Conservation (phyloP, 768 basidiomycete genomes). For the Hygrophorus pudorinus region DNA sequence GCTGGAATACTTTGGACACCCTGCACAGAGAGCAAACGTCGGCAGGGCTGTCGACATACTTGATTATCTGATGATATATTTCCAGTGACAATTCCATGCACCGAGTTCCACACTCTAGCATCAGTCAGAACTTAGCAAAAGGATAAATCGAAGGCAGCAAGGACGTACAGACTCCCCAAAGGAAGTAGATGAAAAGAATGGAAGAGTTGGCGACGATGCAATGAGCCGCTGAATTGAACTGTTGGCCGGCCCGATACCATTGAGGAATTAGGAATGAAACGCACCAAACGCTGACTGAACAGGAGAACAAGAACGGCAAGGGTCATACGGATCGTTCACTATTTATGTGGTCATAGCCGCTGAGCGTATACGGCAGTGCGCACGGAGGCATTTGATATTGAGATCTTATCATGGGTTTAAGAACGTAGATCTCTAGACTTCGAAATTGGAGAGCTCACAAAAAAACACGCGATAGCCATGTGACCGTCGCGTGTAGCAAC, state of each 20-base stretch:
- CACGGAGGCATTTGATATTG: too few species aligned
- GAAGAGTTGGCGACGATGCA: background rate
- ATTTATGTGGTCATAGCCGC: too few species aligned
- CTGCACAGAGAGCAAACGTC: conserved; percentile 49
- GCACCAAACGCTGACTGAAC: too few species aligned
- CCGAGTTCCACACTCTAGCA: conserved; percentile 28
- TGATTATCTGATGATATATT: conserved; percentile 47
- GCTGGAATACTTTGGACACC: conserved; percentile 46
- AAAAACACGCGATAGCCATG: conserved; percentile 28
- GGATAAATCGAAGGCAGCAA: background rate
- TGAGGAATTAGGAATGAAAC: too few species aligned
- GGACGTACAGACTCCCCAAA: conserved; percentile 3
- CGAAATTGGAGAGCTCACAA: too few species aligned
- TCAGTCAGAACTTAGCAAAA: background rate
- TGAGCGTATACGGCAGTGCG: too few species aligned
- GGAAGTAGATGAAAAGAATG: background rate
- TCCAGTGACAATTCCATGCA: conserved; percentile 54
- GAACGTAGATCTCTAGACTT: too few species aligned
- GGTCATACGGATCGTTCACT: too few species aligned
- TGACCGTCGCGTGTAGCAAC: conserved; percentile 13
- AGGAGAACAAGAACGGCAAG: too few species aligned
- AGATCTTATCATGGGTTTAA: too few species aligned
- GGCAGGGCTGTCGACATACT: conserved; percentile 36
- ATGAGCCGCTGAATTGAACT: background rate
- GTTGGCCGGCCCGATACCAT: too few species aligned